Conservation (phyloP, 441 rosid genomes). For the Breynia disticha region DNA sequence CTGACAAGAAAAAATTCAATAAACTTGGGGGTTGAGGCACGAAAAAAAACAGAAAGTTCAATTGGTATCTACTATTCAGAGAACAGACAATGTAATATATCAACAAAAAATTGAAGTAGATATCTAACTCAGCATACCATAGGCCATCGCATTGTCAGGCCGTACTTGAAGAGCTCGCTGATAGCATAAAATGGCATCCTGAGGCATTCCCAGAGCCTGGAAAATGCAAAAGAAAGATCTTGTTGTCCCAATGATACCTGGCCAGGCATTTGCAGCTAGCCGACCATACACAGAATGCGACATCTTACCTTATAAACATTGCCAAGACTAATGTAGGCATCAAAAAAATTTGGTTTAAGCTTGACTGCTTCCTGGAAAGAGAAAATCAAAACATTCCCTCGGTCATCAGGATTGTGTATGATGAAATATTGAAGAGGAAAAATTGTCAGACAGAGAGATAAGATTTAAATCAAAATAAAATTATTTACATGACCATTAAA, state of each 20-base stretch:
- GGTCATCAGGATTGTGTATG: not conserved
- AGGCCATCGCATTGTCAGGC: constrained; percentile 77
- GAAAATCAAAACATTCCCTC: not conserved
- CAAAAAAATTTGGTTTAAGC: constrained; percentile 81
- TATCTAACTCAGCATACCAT: constrained; percentile 41
- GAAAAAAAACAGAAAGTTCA: too few relatives aligned
- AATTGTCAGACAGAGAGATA: too few relatives aligned
- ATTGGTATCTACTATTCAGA: not conserved
- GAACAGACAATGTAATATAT: not conserved
- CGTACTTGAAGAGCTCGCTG: constrained; percentile 84
- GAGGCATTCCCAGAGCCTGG: constrained; percentile 92
- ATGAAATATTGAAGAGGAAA: not conserved
- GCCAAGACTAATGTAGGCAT: constrained; percentile 95
- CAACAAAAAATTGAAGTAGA: not conserved
- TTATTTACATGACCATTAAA: too few relatives aligned
- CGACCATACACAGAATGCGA: constrained; percentile 19
- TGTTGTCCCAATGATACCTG: constrained; percentile 23
- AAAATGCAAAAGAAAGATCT: constrained; percentile 28
- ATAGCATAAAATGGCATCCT: constrained; percentile 85
- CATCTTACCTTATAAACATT: constrained; percentile 91
- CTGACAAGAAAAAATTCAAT: too few relatives aligned
- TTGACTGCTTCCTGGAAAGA: constrained; percentile 97
- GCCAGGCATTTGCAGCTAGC: constrained; percentile 26
- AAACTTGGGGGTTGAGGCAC: too few relatives aligned
- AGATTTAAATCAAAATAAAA: too few relatives aligned